Evolutionary conservation across 441 rosid genomes (phyloP).

Genomic region (Euphorbia celastroides): DNA sequence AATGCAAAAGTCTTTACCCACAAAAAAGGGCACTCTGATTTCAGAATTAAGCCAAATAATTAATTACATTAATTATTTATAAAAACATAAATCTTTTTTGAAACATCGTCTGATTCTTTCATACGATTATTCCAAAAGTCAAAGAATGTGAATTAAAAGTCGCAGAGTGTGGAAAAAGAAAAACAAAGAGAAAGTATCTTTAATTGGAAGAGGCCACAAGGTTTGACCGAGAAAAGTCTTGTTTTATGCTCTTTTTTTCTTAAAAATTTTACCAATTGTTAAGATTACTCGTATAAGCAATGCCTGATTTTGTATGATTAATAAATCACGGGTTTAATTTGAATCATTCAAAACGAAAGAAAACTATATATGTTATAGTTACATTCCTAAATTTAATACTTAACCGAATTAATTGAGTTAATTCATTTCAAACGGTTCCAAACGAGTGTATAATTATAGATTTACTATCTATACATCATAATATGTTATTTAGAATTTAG

Average conservation of each 20-base stretch:
- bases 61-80: neutral
- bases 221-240: conserved; percentile 25
- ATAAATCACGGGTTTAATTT: too few relatives aligned
- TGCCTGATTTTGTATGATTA: neutral
- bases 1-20: neutral
- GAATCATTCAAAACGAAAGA: too few relatives aligned
- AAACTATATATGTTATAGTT: too few relatives aligned
- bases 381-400: too few relatives aligned
- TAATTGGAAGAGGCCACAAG: conserved; percentile 17
- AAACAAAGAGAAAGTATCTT: neutral
- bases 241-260: neutral
- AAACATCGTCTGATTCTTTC: too few relatives aligned
- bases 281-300: neutral
- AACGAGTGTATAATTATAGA: too few relatives aligned
- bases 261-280: neutral
- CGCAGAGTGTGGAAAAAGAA: neutral
- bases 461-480: too few relatives aligned
- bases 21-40: neutral
- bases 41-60: conserved; percentile 5
- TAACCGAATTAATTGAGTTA: too few relatives aligned
- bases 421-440: too few relatives aligned
- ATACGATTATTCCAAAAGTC: conserved; percentile 2
- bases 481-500: too few relatives aligned
- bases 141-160: neutral
- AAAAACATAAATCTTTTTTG: neutral